Evolutionary conservation across 352 stramenopile species (phyloP), one percentile per base, ranked within the genome.

Genomic region (Pythium periplocum): DNA sequence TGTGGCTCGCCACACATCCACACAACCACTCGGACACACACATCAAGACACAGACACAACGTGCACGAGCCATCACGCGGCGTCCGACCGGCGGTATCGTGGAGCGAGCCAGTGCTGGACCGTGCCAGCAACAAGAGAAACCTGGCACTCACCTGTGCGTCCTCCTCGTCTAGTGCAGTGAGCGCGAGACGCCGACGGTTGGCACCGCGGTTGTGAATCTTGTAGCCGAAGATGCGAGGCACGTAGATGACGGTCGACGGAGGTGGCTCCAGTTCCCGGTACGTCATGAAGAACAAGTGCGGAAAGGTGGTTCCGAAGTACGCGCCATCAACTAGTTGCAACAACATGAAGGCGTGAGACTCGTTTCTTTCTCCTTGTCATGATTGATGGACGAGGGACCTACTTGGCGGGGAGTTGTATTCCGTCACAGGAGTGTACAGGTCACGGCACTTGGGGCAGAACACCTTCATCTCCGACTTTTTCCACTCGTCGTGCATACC

Each of bases 241-340:
- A 96, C 86, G 53, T 96, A 96, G 38, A 95, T 63, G 55, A 94
- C 67, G 57, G 83, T 93, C 36, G 78, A 90, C 54, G 79, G 78
- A 50, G 69, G 62, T n/a, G 84, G 84, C 52, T 93, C 82, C 47
- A 95, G 61, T 66, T 98, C 95, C 63, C 83, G 92, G 75, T 98
- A 98, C 51, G 95, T 98, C 86, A 99, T 95, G 59, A 99, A 94
- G 84, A 98, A 98, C 57, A 99, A 71, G 73, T 99, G 96, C 52
- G 96, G 95, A 78, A 99, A 99, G 26, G 96, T 99, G 42, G 96
- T 98, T 38, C 96, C 96, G 80, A 99, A 99, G 81, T 98, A 98
- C 9, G 96, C 93, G 53, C 96, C 96, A 64, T 99, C 96, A 69
- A 95, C 83, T 95, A 12, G 12, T 8, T 12, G 48, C 17, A 59